Conservation (phyloP, 2,329 filamentous ascomycete species). For the Ceratocystis albifundus region DNA sequence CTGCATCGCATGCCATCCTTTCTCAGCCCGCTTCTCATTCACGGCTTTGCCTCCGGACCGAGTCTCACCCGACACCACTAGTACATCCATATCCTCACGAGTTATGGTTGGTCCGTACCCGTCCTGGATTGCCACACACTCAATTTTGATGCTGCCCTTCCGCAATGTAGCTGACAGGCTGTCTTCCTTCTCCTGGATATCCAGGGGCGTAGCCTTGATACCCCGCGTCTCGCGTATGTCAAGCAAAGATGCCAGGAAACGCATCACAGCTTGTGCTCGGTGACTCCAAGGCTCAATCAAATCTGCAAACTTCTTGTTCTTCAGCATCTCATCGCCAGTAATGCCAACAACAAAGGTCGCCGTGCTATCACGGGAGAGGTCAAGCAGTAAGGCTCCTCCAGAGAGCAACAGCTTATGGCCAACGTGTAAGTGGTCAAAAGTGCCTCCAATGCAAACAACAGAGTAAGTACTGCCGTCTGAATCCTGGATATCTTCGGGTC, state of each 20-base stretch:
- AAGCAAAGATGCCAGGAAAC: slow-evolving; percentile 46
- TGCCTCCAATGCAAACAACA: slow-evolving; percentile 70
- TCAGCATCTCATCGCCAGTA: slow-evolving; percentile 73
- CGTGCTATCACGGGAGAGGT: slow-evolving; percentile 30
- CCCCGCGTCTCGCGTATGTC: slow-evolving; percentile 29
- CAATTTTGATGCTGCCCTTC: slow-evolving; percentile 50
- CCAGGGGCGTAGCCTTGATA: background rate
- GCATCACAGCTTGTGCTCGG: slow-evolving; percentile 56
- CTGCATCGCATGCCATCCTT: slow-evolving; percentile 63
- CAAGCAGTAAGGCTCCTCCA: slow-evolving; percentile 63
- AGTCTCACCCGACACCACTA: slow-evolving; percentile 84
- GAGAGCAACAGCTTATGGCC: slow-evolving; percentile 94
- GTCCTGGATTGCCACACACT: slow-evolving; percentile 77
- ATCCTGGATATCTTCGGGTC: background rate
- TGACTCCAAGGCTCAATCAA: slow-evolving; percentile 69
- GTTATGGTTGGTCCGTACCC: slow-evolving; percentile 84
- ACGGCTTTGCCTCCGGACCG: slow-evolving; percentile 71
- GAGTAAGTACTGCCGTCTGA: slow-evolving; percentile 2
- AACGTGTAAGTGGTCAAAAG: slow-evolving; percentile 90
- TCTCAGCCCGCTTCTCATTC: slow-evolving; percentile 66
- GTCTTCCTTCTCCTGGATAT: slow-evolving; percentile 18
- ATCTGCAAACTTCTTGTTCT: slow-evolving; percentile 78
- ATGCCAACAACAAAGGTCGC: slow-evolving; percentile 67
- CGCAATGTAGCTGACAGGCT: slow-evolving; percentile 41
- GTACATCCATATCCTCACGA: slow-evolving; percentile 61